phyloP scores from a whole-genome alignment of 2,329 filamentous ascomycete species.

The Cercospora sesami region DNA sequence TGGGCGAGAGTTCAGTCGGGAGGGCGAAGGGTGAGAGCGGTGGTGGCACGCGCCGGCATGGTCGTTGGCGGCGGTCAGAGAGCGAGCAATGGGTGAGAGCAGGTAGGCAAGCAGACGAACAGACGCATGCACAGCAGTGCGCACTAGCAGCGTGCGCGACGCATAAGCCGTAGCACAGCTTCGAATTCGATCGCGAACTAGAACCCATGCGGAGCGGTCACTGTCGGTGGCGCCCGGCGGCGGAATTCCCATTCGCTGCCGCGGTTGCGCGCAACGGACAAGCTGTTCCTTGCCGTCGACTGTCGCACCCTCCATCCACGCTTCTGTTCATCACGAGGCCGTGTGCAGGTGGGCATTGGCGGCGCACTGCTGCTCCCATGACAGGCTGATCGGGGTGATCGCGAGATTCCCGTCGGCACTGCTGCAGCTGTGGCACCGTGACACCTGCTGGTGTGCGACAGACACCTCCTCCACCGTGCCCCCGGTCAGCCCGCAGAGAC shows the following conservation, averaged over 20 bases:
- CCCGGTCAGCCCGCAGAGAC: neutral
- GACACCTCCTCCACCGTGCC: neutral
- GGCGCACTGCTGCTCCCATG: neutral
- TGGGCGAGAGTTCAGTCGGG: neutral
- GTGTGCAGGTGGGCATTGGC: neutral
- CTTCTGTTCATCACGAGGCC: neutral
- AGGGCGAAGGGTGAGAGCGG: neutral
- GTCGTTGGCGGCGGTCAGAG: neutral
- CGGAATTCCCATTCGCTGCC: neutral
- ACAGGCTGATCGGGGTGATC: neutral
- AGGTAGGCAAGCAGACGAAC: neutral
- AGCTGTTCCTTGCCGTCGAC: neutral
- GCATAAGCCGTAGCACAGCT: neutral
- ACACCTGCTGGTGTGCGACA: neutral
- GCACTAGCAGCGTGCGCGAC: neutral
- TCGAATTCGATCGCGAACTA: constrained; percentile 1
- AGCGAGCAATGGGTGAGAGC: neutral
- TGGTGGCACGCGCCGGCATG: constrained; percentile 2
- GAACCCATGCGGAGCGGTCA: neutral
- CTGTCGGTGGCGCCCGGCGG: neutral
- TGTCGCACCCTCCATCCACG: neutral
- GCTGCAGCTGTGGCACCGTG: neutral
- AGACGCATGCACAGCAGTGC: neutral
- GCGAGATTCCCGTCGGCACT: neutral
- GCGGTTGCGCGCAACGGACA: neutral